Percentiles rank a stretch among this genome's conserved stretches.
Conservation (phyloP, 257 asterid species). For the Solanum okadae region DNA sequence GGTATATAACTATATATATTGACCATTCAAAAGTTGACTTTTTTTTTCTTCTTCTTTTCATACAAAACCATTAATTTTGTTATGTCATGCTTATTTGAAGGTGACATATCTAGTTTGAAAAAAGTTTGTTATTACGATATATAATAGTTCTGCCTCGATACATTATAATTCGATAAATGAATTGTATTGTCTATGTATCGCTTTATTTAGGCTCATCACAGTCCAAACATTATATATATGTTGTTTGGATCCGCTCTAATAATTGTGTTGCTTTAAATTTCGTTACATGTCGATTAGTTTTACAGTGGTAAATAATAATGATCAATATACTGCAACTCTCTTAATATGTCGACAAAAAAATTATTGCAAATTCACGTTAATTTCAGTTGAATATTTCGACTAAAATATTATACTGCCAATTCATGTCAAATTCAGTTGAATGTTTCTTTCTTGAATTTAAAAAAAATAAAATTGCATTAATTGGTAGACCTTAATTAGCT, state of each 20-base stretch:
- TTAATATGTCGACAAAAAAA: not conserved
- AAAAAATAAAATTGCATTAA: no score
- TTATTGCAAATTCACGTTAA: not conserved
- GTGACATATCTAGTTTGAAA: not conserved
- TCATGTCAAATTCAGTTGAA: no score
- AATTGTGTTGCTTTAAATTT: not conserved
- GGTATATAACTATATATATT: not conserved
- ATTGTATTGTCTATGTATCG: not conserved
- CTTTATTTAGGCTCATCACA: not conserved
- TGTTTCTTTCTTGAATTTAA: no score
- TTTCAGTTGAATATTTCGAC: not conserved
- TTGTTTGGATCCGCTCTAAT: not conserved
- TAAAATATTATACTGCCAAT: no score
- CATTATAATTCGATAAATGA: not conserved
- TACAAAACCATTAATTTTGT: not conserved
- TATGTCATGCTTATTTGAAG: not conserved
- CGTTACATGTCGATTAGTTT: not conserved
- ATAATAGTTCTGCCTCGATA: not conserved
- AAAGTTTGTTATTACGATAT: not conserved
- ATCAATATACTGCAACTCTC: not conserved
- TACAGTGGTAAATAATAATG: not conserved
- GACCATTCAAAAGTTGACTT: not conserved
- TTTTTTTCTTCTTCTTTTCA: not conserved
- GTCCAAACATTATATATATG: not conserved
- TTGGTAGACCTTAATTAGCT: not conserved